Conservation (phyloP, 257 asterid species). For the Penstemon barbatus region DNA sequence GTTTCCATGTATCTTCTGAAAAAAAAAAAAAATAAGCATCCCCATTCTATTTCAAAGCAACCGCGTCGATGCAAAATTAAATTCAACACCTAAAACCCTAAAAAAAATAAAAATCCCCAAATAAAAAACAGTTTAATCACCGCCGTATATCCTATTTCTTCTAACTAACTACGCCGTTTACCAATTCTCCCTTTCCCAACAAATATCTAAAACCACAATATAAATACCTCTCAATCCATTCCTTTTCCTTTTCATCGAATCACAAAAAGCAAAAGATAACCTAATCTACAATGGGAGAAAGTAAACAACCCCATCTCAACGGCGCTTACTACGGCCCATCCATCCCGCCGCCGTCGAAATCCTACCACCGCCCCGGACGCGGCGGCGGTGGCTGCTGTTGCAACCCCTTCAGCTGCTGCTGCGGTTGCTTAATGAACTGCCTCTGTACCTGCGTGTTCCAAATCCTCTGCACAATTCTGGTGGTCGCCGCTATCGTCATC, state of each 20-base stretch:
- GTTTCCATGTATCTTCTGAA: conserved; percentile 28
- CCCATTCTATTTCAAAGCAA: conserved; percentile 22
- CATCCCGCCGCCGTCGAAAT: conserved; percentile 57
- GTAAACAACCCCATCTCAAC: conserved; percentile 48
- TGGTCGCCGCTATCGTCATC: conserved; percentile 31
- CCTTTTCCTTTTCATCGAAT: background rate
- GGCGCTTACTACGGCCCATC: conserved; percentile 95
- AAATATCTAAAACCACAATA: background rate
- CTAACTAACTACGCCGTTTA: conserved; percentile 7
- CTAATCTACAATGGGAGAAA: conserved; percentile 31
- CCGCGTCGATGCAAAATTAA: conserved; percentile 30
- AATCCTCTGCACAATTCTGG: conserved; percentile 40
- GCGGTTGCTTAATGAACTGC: conserved; percentile 46
- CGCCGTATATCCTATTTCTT: conserved; percentile 15
- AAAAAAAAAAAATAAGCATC: background rate
- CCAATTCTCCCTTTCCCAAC: conserved; percentile 13
- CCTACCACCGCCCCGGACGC: conserved; percentile 68
- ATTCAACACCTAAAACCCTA: conserved; percentile 7
- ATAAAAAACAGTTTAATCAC: background rate
- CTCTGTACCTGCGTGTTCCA: conserved; percentile 51
- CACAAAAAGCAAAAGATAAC: background rate
- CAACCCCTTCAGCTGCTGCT: conserved; percentile 55
- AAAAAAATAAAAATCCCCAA: background rate
- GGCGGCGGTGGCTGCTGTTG: conserved; percentile 51
- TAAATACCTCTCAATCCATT: background rate